Percentiles rank a stretch among this genome's conserved stretches.
phyloP scores from a whole-genome alignment of 345 rosid species.

The Luvunga scandens region DNA sequence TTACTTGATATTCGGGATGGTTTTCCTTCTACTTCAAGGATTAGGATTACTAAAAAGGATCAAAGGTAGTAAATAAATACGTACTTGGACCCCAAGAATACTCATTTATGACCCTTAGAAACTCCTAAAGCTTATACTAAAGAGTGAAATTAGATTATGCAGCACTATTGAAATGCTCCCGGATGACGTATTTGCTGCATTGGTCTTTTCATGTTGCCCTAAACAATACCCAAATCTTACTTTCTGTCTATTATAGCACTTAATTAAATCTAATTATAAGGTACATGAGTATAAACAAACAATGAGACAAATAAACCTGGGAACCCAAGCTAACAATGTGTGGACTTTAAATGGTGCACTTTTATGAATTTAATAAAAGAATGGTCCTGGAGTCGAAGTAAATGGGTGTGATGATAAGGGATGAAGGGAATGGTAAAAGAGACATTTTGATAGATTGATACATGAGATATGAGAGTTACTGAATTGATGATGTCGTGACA shows the following conservation, averaged over 20 bases:
- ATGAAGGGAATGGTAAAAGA: neutral
- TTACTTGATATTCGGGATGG: no score
- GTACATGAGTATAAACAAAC: neutral
- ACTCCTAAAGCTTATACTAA: neutral
- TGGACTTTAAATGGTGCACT: neutral
- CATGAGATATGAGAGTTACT: neutral
- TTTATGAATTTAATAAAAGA: neutral
- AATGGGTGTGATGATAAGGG: neutral
- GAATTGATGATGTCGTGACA: neutral
- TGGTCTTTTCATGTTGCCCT: neutral
- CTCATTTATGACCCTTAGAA: neutral
- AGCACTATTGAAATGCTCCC: neutral
- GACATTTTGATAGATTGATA: neutral
- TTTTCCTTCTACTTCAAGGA: neutral
- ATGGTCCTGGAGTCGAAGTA: neutral
- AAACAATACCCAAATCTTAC: neutral
- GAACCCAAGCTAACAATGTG: neutral
- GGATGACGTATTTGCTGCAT: neutral
- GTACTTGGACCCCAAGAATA: neutral
- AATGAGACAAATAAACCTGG: neutral
- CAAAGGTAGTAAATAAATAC: neutral
- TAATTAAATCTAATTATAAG: neutral
- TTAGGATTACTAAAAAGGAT: neutral
- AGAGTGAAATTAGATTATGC: neutral
- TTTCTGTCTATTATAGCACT: neutral